phyloP scores from a whole-genome alignment of 2,329 filamentous ascomycete species.

The Colletotrichum sidae region DNA sequence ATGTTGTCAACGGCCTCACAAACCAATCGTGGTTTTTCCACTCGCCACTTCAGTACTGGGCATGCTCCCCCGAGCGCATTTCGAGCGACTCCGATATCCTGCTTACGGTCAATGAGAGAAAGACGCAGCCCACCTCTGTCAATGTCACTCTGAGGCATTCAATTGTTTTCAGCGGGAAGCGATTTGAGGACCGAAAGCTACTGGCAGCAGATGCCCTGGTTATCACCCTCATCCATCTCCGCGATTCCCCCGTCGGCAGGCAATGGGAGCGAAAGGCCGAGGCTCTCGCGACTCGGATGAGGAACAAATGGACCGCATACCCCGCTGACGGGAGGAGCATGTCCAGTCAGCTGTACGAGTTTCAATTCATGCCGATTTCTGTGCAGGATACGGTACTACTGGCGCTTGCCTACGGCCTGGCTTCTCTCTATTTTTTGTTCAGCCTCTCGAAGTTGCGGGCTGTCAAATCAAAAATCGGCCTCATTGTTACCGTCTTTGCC shows the following conservation, averaged over 20 bases:
- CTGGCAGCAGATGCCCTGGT: slow-evolving; percentile 82
- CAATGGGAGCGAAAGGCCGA: slow-evolving; percentile 73
- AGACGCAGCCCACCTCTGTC: slow-evolving; percentile 72
- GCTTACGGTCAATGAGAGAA: slow-evolving; percentile 74
- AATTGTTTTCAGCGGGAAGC: slow-evolving; percentile 85
- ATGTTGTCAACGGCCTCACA: slow-evolving; percentile 69
- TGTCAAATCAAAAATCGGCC: slow-evolving; percentile 79
- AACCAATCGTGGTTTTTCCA: slow-evolving; percentile 81
- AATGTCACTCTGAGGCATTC: slow-evolving; percentile 82
- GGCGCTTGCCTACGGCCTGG: slow-evolving; percentile 72
- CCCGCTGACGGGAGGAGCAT: slow-evolving; percentile 66
- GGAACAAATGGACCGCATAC: slow-evolving; percentile 73
- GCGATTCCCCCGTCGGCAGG: slow-evolving; percentile 71
- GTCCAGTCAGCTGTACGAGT: slow-evolving; percentile 77
- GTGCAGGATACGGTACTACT: slow-evolving; percentile 73
- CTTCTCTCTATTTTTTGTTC: slow-evolving; percentile 72
- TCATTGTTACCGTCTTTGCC: slow-evolving; percentile 76
- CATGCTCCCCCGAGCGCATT: slow-evolving; percentile 71
- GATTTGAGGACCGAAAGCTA: slow-evolving; percentile 74
- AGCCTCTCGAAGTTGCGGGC: slow-evolving; percentile 77
- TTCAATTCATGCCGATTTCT: slow-evolving; percentile 81
- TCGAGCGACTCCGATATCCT: slow-evolving; percentile 72
- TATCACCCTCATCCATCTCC: slow-evolving; percentile 78
- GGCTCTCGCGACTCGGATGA: slow-evolving; percentile 60
- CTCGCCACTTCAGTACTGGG: slow-evolving; percentile 86